These are phyloP conservation scores for Pseudozyma sp. DNA, from an alignment of 1,284 basidiomycete genomes.

Conservation along the genomic window DNA sequence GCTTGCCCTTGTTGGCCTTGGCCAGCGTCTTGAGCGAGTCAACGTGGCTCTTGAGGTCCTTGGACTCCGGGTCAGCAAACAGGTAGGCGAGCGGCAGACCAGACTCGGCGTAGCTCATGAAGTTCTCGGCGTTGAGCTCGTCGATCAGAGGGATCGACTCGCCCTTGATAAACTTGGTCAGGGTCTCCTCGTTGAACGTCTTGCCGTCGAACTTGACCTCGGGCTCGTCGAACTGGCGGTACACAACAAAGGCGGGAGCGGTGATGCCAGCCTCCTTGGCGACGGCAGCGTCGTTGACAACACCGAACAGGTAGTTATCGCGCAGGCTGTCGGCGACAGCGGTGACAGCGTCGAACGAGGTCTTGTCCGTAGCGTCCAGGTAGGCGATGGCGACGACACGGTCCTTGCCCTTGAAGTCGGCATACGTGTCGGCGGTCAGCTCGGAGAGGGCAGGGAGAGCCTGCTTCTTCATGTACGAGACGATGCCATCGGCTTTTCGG, in stretches of 20 bases:
- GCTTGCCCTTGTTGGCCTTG: slow-evolving; percentile 81
- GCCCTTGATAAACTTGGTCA: slow-evolving; percentile 78
- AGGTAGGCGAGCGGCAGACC: slow-evolving; percentile 91
- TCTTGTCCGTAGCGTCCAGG: slow-evolving; percentile 78
- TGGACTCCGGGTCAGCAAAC: slow-evolving; percentile 85
- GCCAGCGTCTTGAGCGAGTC: slow-evolving; percentile 82
- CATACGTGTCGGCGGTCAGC: slow-evolving; percentile 80
- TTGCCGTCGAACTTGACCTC: slow-evolving; percentile 73
- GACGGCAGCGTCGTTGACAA: slow-evolving; percentile 75
- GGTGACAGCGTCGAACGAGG: slow-evolving; percentile 75
- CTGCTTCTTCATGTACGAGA: slow-evolving; percentile 99
- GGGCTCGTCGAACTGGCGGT: slow-evolving; percentile 91
- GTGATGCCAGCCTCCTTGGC: slow-evolving; percentile 77
- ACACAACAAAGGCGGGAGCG: slow-evolving; percentile 87
- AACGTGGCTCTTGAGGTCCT: slow-evolving; percentile 77
- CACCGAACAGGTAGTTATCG: slow-evolving; percentile 92
- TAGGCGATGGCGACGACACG: slow-evolving; percentile 91
- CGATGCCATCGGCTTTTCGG: slow-evolving; percentile 93
- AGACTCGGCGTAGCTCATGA: slow-evolving; percentile 83
- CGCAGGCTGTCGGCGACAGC: slow-evolving; percentile 85
- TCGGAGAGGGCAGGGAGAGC: slow-evolving; percentile 91
- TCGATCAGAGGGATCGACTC: slow-evolving; percentile 90
- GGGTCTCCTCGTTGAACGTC: slow-evolving; percentile 71
- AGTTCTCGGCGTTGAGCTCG: slow-evolving; percentile 95
- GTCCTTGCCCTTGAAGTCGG: slow-evolving; percentile 89